Evolutionary conservation across 2,329 filamentous ascomycete genomes (phyloP), one percentile per base, ranked within the genome.

Genomic region (Fusarium odoratissimum): DNA sequence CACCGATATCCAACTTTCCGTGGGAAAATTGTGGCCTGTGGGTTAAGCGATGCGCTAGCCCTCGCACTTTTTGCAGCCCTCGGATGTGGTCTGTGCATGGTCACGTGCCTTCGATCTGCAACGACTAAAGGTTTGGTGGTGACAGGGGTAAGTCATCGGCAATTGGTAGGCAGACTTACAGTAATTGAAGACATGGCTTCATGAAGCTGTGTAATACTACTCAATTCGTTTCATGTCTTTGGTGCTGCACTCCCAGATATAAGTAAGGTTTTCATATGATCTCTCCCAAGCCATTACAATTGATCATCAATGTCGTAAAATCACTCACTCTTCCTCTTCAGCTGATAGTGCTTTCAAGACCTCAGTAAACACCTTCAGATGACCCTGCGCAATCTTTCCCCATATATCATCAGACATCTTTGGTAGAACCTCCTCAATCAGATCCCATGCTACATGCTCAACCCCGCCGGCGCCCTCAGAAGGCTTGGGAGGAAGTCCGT

Each of bases 401-500:
- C 81, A 84, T 3, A 77, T 80, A 21, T 77, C 72, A 14, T 78
- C 72, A 8, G 40, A 58, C 23, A 25, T 61, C 23, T 63, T 66
- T 13, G 74, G 76, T 41, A 75, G 61, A 8, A 71, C 75, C 25
- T 76, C 75, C 5, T 77, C 75, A 35, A 83, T 67, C 41, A 82
- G 61, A 37, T 82, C 80, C 74, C 75, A 77, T 10, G 81, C 82
- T 55, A 83, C 71, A 35, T 74, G 77, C 31, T 82, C 75, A 25
- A 81, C 67, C 31, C 81, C 81, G 14, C 74, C 71, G 3, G 69
- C 66, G 9, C 60, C 61, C 9, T 67, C 69, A 9, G 59, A 51
- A 37, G 69, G 69, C 8, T 65, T 28, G 35, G 17, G 38, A 14
- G 57, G 40, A 17, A 51, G 41, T 10, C 55, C 46, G 17, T 70